Conservation (phyloP, 2,329 filamentous ascomycete genomes). For the Exophiala dermatitidis region DNA sequence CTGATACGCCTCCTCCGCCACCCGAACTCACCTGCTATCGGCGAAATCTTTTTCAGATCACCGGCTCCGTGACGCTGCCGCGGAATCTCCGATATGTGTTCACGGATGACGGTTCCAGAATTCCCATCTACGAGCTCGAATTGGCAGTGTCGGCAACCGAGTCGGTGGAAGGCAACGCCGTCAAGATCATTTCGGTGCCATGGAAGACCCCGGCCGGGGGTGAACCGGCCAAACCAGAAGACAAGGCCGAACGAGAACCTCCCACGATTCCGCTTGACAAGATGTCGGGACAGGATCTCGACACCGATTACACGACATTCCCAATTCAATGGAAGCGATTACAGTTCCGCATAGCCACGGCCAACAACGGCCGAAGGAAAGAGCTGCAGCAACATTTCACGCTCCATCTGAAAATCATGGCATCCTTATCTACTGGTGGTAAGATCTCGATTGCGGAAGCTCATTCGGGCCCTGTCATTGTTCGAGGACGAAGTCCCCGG, state of each 20-base stretch:
- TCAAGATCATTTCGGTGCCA: constrained; percentile 91
- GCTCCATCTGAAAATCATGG: constrained; percentile 76
- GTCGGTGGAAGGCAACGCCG: constrained; percentile 83
- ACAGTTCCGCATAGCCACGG: constrained; percentile 90
- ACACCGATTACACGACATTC: constrained; percentile 80
- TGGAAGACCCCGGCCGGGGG: constrained; percentile 89
- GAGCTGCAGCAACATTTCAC: constrained; percentile 96
- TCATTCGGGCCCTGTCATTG: constrained; percentile 83
- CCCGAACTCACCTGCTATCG: constrained; percentile 93
- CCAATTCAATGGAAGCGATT: constrained; percentile 90
- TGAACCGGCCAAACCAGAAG: constrained; percentile 47
- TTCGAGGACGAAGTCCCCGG: constrained; percentile 82
- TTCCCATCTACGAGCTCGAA: constrained; percentile 75
- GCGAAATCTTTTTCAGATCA: constrained; percentile 92
- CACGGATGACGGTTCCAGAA: constrained; percentile 74
- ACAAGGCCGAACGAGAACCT: constrained; percentile 76
- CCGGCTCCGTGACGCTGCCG: constrained; percentile 76
- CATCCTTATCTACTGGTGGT: constrained; percentile 72
- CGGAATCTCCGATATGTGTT: constrained; percentile 71
- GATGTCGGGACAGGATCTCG: constrained; percentile 59
- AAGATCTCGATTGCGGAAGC: constrained; percentile 78
- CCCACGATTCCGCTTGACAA: constrained; percentile 67
- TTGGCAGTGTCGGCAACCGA: constrained; percentile 87
- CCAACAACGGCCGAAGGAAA: constrained; percentile 90
- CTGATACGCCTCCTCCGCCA: constrained; percentile 45